Evolutionary conservation across 148 eudicot species (phyloP), one percentile per base, ranked within the genome.

Genomic region (Silene conica): DNA sequence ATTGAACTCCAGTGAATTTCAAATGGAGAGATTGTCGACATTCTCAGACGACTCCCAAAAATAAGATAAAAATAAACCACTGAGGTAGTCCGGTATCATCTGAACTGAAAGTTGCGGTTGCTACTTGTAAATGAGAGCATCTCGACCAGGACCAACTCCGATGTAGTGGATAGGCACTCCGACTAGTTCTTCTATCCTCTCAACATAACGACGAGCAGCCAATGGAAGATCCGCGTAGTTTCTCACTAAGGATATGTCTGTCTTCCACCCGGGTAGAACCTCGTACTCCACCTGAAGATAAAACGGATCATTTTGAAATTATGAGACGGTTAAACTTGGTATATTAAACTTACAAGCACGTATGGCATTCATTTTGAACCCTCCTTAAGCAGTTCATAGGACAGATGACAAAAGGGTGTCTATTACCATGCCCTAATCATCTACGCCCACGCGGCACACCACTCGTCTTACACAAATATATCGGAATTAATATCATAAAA

Each of bases 101-200:
- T 8, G 41, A 74, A 12, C 63, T 26, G 11, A 54, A 65, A 8
- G 22, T 25, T n/a, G 22, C 41, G 23, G 41, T 31, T 20, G 18
- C 63, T 67, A 88, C 78, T 89, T 91, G 89, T 82, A 87, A 77
- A 94, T 94, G 70, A 94, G 89, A 76, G 98, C 98, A 82, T 94
- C 97, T 11, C 98, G 89, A 19, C 97, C 98, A 4, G 98, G 98
- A 50, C 97, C 98, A 9, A 89, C 78, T 23, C 97, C 97, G 22
- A 94, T 91, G 82, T 91, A 94, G 80, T 94, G 89, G 75, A 94
- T 38, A 18, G 98, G 97, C 63, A 88, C 80, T 18, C 98, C 96
- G 34, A 92, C 89, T 7, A 92, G 85, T 73, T 89, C 89, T 87
- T 94, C 97, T 76, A 94, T 86, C 87, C 97, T 86, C 81, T 91